phyloP scores from a whole-genome alignment of 768 basidiomycete species.

The Boletus sp. region DNA sequence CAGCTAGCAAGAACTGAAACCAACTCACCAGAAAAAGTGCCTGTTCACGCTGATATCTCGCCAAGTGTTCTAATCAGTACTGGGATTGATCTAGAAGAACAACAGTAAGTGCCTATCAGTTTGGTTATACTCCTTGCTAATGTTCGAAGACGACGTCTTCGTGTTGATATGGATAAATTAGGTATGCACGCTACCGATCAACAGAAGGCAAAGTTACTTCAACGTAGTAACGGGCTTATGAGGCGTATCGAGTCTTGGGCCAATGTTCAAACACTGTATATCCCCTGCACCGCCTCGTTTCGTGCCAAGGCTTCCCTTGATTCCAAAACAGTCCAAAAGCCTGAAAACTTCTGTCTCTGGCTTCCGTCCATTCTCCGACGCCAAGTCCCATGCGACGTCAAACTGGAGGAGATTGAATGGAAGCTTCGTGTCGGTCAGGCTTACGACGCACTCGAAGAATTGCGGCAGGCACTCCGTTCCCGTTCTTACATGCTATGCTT shows the following conservation, averaged over 20 bases:
- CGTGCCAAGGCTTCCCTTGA: background rate
- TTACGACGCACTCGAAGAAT: background rate
- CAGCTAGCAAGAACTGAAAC: no score
- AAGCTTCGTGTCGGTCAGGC: background rate
- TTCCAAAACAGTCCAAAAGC: background rate
- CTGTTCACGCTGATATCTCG: background rate
- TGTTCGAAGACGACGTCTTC: background rate
- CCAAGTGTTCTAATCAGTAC: background rate
- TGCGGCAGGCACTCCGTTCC: background rate
- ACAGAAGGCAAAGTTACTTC: slow-evolving; percentile 8
- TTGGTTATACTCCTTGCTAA: background rate
- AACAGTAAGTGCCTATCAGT: background rate
- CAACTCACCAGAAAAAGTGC: no score
- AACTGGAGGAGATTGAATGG: background rate
- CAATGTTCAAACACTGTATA: background rate
- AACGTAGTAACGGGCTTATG: background rate
- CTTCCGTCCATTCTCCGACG: background rate
- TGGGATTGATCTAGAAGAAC: background rate
- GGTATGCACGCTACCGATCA: slow-evolving; percentile 26
- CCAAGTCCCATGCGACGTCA: background rate
- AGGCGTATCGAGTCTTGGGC: background rate
- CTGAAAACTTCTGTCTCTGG: background rate
- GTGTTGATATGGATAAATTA: background rate
- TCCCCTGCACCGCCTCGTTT: background rate
- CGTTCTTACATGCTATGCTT: background rate